These are phyloP conservation scores for Azolla pinnata DNA, from an alignment of 75 land plant species.

Conservation along the genomic window DNA sequence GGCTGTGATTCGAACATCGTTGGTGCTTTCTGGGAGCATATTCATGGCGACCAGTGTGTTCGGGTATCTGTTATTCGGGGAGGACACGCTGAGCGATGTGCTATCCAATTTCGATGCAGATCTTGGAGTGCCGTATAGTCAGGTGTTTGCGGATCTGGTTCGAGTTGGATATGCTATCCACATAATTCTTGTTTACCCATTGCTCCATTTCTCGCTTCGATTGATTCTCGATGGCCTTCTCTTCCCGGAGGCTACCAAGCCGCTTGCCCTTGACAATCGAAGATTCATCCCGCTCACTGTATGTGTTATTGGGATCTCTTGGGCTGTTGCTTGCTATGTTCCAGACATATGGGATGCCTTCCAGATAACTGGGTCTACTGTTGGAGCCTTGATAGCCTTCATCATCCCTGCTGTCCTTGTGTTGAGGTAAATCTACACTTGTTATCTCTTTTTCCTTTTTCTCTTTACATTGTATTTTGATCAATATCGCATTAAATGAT, in stretches of 20 bases:
- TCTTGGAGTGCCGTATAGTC: constrained; percentile 74
- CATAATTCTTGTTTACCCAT: constrained; percentile 37
- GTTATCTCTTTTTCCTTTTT: background rate
- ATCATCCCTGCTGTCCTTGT: constrained; percentile 33
- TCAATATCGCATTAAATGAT: too few relatives aligned
- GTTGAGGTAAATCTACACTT: constrained; percentile 21
- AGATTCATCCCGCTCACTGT: constrained; percentile 23
- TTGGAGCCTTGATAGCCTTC: constrained; percentile 28
- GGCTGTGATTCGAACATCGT: constrained; percentile 46
- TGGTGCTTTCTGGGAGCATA: constrained; percentile 50
- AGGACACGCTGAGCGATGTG: constrained; percentile 59
- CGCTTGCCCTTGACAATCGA: constrained; percentile 16
- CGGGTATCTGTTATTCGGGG: constrained; percentile 84
- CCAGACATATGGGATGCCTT: constrained; percentile 37
- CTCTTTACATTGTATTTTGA: background rate
- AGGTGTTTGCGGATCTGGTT: constrained; percentile 47
- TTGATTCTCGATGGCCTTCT: constrained; percentile 33
- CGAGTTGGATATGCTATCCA: constrained; percentile 41
- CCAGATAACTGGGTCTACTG: constrained; percentile 40
- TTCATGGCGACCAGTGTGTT: constrained; percentile 75
- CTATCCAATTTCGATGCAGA: constrained; percentile 85
- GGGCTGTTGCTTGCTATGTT: constrained; percentile 23
- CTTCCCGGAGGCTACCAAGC: constrained; percentile 18
- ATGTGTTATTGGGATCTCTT: constrained; percentile 12
- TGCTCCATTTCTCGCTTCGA: constrained; percentile 33